Evolutionary conservation across 495 filamentous ascomycete species (phyloP).

Genomic region (Massariosphaeria phaeospora): DNA sequence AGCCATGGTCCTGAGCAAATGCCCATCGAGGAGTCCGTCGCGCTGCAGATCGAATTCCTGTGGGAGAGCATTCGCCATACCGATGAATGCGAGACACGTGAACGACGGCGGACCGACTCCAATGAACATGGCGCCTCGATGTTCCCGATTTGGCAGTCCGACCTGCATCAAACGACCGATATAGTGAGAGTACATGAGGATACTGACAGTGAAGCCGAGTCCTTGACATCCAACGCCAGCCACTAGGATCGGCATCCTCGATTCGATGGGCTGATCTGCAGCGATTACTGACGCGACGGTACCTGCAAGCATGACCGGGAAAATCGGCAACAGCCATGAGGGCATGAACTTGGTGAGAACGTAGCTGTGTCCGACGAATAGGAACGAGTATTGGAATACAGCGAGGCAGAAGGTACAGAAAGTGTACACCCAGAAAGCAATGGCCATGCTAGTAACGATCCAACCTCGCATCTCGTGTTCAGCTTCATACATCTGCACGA

Average conservation of each 20-base stretch:
- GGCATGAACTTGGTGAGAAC: conserved; percentile 29
- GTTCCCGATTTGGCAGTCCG: conserved; percentile 48
- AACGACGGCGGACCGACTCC: conserved; percentile 60
- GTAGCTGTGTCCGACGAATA: conserved; percentile 25
- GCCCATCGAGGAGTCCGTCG: conserved; percentile 28
- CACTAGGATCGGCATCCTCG: conserved; percentile 22
- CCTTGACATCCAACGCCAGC: conserved; percentile 30
- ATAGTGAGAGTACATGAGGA: conserved; percentile 43
- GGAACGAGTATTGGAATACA: conserved; percentile 30
- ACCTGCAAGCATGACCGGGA: conserved; percentile 32
- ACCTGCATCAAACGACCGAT: conserved; percentile 56
- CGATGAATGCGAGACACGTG: conserved; percentile 64
- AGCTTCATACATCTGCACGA: conserved; percentile 45
- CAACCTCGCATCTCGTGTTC: conserved; percentile 30
- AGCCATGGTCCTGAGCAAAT: conserved; percentile 48
- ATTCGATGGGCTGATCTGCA: conserved; percentile 19
- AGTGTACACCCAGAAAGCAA: conserved; percentile 30
- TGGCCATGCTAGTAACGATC: conserved; percentile 31
- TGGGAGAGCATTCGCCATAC: conserved; percentile 52
- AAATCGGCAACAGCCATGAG: conserved; percentile 31
- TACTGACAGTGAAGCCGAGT: conserved; percentile 21
- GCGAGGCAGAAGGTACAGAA: conserved; percentile 25
- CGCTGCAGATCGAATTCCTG: conserved; percentile 29
- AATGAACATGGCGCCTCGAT: conserved; percentile 64
- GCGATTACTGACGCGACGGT: conserved; percentile 30